phyloP scores from a whole-genome alignment of 768 basidiomycete species.

The Xerocomellus chrysenteron region DNA sequence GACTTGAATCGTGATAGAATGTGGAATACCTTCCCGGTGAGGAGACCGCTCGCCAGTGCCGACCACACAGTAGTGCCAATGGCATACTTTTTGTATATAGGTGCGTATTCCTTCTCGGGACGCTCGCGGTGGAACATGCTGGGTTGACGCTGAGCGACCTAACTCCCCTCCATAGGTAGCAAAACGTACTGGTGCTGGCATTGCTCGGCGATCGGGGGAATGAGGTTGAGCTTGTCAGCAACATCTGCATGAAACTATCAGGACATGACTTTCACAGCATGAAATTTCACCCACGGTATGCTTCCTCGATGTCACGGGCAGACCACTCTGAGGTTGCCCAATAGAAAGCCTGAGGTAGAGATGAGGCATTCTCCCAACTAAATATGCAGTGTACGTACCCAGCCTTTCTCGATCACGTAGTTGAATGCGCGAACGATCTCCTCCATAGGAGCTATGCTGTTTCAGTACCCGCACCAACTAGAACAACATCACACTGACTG shows the following conservation, averaged over 20 bases:
- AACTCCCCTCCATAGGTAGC: too few species aligned
- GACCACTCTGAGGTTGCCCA: slow-evolving; percentile 60
- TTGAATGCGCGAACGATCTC: slow-evolving; percentile 62
- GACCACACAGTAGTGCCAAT: slow-evolving; percentile 55
- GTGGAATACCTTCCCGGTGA: slow-evolving; percentile 48
- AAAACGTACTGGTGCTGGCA: slow-evolving; percentile 42
- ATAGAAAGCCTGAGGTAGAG: slow-evolving; percentile 34
- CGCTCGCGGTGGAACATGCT: slow-evolving; percentile 53
- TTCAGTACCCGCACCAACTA: background rate
- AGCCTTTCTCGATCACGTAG: slow-evolving; percentile 49
- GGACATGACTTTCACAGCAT: background rate
- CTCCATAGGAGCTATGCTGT: slow-evolving; percentile 40
- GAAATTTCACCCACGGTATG: slow-evolving; percentile 30
- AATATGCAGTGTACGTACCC: slow-evolving; percentile 27
- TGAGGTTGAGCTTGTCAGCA: slow-evolving; percentile 49
- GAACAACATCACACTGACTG: slow-evolving; percentile 19
- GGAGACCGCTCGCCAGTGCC: slow-evolving; percentile 52
- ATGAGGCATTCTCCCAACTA: background rate
- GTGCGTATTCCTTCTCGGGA: slow-evolving; percentile 54
- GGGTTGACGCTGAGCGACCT: slow-evolving; percentile 8
- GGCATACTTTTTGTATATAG: slow-evolving; percentile 45
- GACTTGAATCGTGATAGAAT: background rate
- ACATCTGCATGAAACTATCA: slow-evolving; percentile 33
- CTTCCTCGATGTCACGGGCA: slow-evolving; percentile 48
- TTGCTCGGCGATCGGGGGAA: slow-evolving; percentile 53